These are phyloP conservation scores for Teratosphaeriaceae sp. DNA, from an alignment of 2,329 filamentous ascomycete species.

Conservation along the genomic window DNA sequence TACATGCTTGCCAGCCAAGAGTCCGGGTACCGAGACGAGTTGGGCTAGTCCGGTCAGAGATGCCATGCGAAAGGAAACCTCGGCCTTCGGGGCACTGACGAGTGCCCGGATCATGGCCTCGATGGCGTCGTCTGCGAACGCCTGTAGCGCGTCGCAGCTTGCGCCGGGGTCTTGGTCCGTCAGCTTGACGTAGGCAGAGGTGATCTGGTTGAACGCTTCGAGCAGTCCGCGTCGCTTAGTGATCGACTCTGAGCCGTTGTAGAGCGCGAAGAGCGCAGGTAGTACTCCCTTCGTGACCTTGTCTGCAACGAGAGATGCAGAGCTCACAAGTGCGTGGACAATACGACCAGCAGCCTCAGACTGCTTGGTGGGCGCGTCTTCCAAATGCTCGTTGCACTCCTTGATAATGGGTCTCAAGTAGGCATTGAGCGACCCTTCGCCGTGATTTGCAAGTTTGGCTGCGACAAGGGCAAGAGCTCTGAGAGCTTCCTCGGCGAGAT, in stretches of 20 bases:
- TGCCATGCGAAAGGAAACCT: slow-evolving; percentile 44
- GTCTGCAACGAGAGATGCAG: slow-evolving; percentile 49
- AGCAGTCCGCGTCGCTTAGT: slow-evolving; percentile 57
- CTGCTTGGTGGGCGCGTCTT: slow-evolving; percentile 63
- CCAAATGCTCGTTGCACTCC: slow-evolving; percentile 61
- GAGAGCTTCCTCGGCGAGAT: slow-evolving; percentile 55
- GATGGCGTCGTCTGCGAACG: slow-evolving; percentile 36
- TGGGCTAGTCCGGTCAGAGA: slow-evolving; percentile 39
- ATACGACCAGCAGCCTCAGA: slow-evolving; percentile 59
- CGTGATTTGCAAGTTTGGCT: slow-evolving; percentile 45
- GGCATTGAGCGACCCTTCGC: slow-evolving; percentile 42
- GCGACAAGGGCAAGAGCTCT: slow-evolving; percentile 50
- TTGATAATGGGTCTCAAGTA: slow-evolving; percentile 57
- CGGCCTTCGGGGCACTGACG: slow-evolving; percentile 37
- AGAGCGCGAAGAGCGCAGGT: slow-evolving; percentile 52
- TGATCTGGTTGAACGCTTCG: slow-evolving; percentile 52
- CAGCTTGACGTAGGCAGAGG: slow-evolving; percentile 47
- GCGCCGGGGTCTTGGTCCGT: slow-evolving; percentile 41
- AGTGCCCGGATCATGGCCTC: slow-evolving; percentile 39
- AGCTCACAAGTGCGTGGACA: slow-evolving; percentile 48
- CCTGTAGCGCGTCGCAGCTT: slow-evolving; percentile 32
- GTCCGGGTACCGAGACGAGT: slow-evolving; percentile 34
- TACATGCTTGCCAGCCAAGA: slow-evolving; percentile 39
- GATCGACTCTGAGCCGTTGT: slow-evolving; percentile 55
- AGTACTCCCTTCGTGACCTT: slow-evolving; percentile 51